Conservation (phyloP, 1,139 yeast species). For the Ashbya aceris region DNA sequence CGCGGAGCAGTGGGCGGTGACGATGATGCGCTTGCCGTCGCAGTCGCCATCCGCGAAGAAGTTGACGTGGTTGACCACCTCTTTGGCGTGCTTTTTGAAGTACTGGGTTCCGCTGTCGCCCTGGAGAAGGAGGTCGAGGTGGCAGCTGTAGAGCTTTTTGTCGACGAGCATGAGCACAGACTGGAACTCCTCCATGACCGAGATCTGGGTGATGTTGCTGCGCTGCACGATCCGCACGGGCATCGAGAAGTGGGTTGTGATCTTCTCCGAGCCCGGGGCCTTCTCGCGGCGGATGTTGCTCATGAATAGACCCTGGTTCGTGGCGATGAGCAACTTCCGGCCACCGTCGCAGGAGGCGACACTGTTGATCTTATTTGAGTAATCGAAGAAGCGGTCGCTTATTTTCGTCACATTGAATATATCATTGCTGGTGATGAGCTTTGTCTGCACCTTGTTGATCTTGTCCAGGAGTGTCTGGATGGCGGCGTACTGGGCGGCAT, state of each 20-base stretch:
- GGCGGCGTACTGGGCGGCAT: conserved; percentile 55
- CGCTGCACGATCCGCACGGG: conserved; percentile 76
- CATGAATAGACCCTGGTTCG: conserved; percentile 84
- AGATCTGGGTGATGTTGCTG: conserved; percentile 77
- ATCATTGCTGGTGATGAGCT: conserved; percentile 62
- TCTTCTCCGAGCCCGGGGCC: conserved; percentile 30
- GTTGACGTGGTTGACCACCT: conserved; percentile 72
- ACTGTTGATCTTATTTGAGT: conserved; percentile 74
- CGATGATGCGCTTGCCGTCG: conserved; percentile 77
- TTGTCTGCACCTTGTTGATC: conserved; percentile 68
- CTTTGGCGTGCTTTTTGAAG: conserved; percentile 55
- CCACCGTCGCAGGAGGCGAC: conserved; percentile 96
- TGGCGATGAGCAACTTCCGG: conserved; percentile 78
- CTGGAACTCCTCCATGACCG: conserved; percentile 86
- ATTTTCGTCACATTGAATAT: conserved; percentile 70
- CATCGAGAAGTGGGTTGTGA: conserved; percentile 49
- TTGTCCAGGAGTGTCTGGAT: conserved; percentile 78
- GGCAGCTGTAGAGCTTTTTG: conserved; percentile 75
- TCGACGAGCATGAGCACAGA: conserved; percentile 76
- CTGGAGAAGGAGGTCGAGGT: conserved; percentile 58
- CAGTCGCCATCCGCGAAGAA: conserved; percentile 92
- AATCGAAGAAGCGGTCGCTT: conserved; percentile 63
- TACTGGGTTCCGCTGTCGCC: conserved; percentile 46
- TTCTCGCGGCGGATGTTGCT: conserved; percentile 45
- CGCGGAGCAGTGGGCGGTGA: conserved; percentile 72